Evolutionary conservation across 2,329 filamentous ascomycete species (phyloP), one percentile per base, ranked within the genome.

Genomic region (Talaromyces sp.): DNA sequence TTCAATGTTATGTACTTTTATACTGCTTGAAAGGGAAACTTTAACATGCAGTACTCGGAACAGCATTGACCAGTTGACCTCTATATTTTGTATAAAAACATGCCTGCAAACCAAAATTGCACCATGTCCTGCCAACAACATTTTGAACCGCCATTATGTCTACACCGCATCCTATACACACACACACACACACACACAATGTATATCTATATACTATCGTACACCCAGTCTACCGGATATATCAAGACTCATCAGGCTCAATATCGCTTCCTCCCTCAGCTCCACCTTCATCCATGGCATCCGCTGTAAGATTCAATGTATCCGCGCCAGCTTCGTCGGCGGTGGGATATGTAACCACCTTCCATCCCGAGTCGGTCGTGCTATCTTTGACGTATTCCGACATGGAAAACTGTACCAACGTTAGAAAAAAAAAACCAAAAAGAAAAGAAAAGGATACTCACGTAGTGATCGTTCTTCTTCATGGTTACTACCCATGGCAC

Each of bases 381-480:
- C 75, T 59, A 64, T 88, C 86, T 69, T 88, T 88, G 58, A 85
- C 70, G 64, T 87, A 88, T 73, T 88, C 86, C 33, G 87, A 83
- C 64, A 87, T 88, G 2, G 86, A 85, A 78, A 88, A 89, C 79
- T 81, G 62, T 36, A 4, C 16, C 14, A 3, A 50, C 36, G 30
- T 63, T 68, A 58, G 68, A n/a, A 58, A 28, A 2, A 56, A 47
- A 31, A n/a, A 51, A 44, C 4, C 12, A 28, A 31, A 18, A 27
- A 42, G 44, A 4, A 47, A 18, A 47, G 16, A 27, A 16, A 8
- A 9, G 52, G 31, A 36, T 23, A 73, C 79, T 72, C 69, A 83
- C 81, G 75, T 99, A 99, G 77, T 99, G 95, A 73, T 99, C 94
- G 69, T 97, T 97, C 85, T 98, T 98, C 87, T 99, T 99, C 91